Evolutionary conservation across 441 rosid genomes (phyloP).

Genomic region (Erodium trifolium): DNA sequence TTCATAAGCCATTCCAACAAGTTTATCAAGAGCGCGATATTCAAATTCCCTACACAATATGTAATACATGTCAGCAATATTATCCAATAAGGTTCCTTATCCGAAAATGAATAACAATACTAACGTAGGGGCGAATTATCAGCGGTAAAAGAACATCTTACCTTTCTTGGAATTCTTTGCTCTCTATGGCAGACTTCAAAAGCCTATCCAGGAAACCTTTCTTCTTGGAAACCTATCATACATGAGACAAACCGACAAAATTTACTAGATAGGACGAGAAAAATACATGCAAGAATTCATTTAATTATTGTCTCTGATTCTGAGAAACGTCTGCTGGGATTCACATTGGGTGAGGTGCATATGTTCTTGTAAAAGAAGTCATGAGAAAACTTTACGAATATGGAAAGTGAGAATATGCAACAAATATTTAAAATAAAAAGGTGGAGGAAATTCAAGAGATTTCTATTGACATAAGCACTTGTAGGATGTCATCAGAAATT

Average conservation of each 20-base stretch:
- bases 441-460: conserved; percentile 5
- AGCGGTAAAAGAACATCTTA: conserved; percentile 27
- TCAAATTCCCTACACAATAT: conserved; percentile 57
- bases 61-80: conserved; percentile 10
- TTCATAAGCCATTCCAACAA: conserved; percentile 70
- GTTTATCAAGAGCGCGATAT: conserved; percentile 67
- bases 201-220: conserved; percentile 47
- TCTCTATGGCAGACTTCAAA: conserved; percentile 46
- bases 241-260: conserved; percentile 7
- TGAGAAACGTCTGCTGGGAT: not conserved
- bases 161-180: conserved; percentile 63
- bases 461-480: conserved; percentile 9
- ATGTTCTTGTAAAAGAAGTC: conserved; percentile 9
- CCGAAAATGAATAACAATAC: not conserved
- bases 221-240: conserved; percentile 55
- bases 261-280: not conserved
- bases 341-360: not conserved
- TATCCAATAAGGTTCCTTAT: not conserved
- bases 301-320: not conserved
- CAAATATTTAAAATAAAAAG: not conserved
- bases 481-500: conserved; percentile 19
- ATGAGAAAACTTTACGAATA: conserved; percentile 10
- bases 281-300: not conserved
- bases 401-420: conserved; percentile 11
- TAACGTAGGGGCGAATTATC: conserved; percentile 1